These are phyloP conservation scores for Hypoxylon crocopeplum DNA, from an alignment of 495 filamentous ascomycete genomes.

Conservation along the genomic window DNA sequence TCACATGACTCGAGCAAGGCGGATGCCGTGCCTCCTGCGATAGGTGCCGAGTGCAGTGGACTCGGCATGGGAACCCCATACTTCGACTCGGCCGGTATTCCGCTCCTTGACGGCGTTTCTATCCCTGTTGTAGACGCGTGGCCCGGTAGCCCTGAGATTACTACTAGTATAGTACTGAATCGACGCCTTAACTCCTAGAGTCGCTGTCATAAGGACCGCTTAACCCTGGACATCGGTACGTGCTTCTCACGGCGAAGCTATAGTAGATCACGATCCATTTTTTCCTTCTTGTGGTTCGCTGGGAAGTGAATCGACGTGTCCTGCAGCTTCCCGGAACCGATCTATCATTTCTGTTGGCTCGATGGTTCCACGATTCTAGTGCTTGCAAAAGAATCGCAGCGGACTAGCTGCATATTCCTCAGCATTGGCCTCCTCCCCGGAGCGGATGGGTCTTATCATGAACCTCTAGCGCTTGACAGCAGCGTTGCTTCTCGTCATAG, in stretches of 20 bases:
- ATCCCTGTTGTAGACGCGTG: background rate
- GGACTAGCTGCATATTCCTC: background rate
- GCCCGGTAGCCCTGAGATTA: too few species aligned
- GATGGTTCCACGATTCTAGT: background rate
- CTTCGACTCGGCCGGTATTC: background rate
- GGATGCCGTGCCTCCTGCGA: too few species aligned
- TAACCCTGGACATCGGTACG: too few species aligned
- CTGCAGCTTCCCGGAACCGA: conserved; percentile 1
- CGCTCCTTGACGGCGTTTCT: background rate
- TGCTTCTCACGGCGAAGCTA: too few species aligned
- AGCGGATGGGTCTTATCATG: too few species aligned
- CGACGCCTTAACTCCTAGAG: too few species aligned
- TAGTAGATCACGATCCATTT: too few species aligned
- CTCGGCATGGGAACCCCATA: background rate
- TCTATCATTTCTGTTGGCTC: background rate
- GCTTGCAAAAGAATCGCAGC: background rate
- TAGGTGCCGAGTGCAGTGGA: conserved; percentile 3
- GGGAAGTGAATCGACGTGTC: background rate
- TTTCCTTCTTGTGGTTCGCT: too few species aligned
- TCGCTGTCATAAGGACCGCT: too few species aligned
- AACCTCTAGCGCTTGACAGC: background rate
- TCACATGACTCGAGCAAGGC: background rate
- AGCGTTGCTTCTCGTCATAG: too few species aligned
- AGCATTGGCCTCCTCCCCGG: too few species aligned
- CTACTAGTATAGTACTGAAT: too few species aligned